phyloP scores from a whole-genome alignment of 2,329 filamentous ascomycete species.

The Alternaria ethzedia region DNA sequence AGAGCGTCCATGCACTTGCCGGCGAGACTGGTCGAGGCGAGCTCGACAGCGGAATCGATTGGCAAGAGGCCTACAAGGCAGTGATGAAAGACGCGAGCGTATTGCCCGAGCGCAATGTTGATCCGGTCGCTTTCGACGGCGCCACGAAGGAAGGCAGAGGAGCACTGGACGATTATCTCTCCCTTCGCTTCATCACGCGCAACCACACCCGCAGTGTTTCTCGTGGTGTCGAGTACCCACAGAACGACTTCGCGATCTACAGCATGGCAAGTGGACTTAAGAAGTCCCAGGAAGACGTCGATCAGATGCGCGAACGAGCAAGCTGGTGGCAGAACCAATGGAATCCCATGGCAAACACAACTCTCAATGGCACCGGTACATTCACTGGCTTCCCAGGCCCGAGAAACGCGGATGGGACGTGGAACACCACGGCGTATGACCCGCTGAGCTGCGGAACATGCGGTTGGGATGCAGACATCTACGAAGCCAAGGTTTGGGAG shows the following conservation, averaged over 20 bases:
- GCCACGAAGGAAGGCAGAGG: conserved; percentile 33
- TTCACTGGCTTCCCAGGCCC: conserved; percentile 74
- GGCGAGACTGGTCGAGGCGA: conserved; percentile 4
- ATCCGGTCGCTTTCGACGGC: conserved; percentile 33
- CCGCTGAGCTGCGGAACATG: conserved; percentile 49
- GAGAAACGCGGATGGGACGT: conserved; percentile 65
- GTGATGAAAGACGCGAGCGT: conserved; percentile 47
- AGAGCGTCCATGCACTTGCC: conserved; percentile 25
- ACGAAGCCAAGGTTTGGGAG: conserved; percentile 73
- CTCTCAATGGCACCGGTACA: conserved; percentile 39
- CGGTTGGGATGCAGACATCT: conserved; percentile 56
- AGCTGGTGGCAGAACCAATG: conserved; percentile 71
- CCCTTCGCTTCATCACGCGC: conserved; percentile 46
- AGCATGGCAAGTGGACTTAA: conserved; percentile 64
- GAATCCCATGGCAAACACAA: conserved; percentile 38
- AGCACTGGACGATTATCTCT: conserved; percentile 31
- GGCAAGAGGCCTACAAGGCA: conserved; percentile 41
- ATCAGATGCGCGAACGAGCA: conserved; percentile 61
- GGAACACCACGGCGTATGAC: conserved; percentile 66
- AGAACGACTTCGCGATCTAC: conserved; percentile 61
- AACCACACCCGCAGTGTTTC: conserved; percentile 40
- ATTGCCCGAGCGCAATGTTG: conserved; percentile 33
- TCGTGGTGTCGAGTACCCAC: conserved; percentile 44
- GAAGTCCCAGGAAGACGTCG: conserved; percentile 56
- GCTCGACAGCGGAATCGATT: conserved; percentile 32